A percentile compares a stretch with the other conserved stretches of the same genome.
Conservation (phyloP, 305 asterid species). For the Ilex paraguariensis region DNA sequence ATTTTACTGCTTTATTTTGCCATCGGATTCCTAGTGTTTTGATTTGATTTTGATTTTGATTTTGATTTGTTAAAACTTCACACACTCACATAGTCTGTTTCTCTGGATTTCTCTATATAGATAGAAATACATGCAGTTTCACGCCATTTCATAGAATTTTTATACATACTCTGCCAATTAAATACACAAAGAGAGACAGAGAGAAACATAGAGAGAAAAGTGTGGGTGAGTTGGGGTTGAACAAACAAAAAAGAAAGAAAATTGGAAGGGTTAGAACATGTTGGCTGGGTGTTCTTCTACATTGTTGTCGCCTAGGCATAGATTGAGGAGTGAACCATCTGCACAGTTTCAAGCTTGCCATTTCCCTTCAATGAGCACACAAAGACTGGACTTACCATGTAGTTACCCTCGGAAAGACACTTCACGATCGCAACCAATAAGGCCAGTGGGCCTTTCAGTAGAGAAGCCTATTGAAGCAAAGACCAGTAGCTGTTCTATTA, state of each 20-base stretch:
- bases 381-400: conserved; percentile 83
- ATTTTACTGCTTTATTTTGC: conserved; percentile 37
- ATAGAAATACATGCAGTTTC: conserved; percentile 10
- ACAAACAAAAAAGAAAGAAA: conserved; percentile 10
- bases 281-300: conserved; percentile 98
- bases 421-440: conserved; percentile 46
- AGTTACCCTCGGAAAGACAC: conserved; percentile 54
- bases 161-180: conserved; percentile 23
- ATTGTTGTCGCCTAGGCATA: conserved; percentile 89
- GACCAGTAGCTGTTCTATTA: conserved; percentile 47
- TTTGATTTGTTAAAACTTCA: conserved; percentile 42
- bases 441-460: conserved; percentile 64
- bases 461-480: conserved; percentile 59
- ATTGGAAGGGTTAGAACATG: conserved; percentile 61
- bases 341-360: conserved; percentile 79
- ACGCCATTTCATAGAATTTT: conserved; percentile 5
- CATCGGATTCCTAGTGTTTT: conserved; percentile 81
- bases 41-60: conserved; percentile 24
- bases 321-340: conserved; percentile 80
- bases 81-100: conserved; percentile 57
- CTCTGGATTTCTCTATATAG: conserved; percentile 52
- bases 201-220: conserved; percentile 28
- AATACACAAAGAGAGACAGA: conserved; percentile 15
- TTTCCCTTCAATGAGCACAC: conserved; percentile 92
- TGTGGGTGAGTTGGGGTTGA: conserved; percentile 27